Base-by-base conservation (phyloP, 148 eudicot genomes). In the Rhododendron griersonianum region DNA sequence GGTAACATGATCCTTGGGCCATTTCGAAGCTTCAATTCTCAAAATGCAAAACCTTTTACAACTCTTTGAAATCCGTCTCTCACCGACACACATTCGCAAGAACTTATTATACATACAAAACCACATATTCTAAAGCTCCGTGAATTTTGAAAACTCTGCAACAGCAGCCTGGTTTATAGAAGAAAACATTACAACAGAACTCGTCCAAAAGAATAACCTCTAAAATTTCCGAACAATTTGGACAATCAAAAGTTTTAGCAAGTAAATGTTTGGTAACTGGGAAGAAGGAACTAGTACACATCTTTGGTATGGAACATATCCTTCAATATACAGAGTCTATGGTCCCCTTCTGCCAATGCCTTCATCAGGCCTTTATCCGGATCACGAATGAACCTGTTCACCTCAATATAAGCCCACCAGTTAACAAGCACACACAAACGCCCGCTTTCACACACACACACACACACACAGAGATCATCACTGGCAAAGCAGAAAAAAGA, bases 351-450 rank as follows among this genome's bases (percentile, higher is more conserved):
- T 79, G 84, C 76, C 80, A 63, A n/a, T 35, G 45, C 65, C 55
- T 74, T 83, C 78, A 41, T 92, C 93, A 96, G 13, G 90, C 98
- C 90, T 96, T 96, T 86, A 96, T 94, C 59, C 99, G 91, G 23
- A 92, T 55, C 83, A 92, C 91, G 84, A 96, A 95, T 8, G 99
- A 96, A 92, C 99, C 99, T 96, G 96, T 84, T 84, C 85, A 90
- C 63, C 61, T 44, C 50, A 80, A 87, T 83, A 48, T 35, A 33
- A 86, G 61, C 48, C 67, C 23, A 61, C 69, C 39, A 67, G 63
- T 48, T 39, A 78, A 44, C 33, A 71, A 6, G 10, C 5, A 35
- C 74, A 57, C 13, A 45, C 41, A 5, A 7, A 0, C 44, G 16
- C 19, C 3, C 44, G 37, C 4, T 13, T 51, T 13, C 4, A 21